phyloP scores from a whole-genome alignment of 148 eudicot genomes.

The Selenicereus undatus region DNA sequence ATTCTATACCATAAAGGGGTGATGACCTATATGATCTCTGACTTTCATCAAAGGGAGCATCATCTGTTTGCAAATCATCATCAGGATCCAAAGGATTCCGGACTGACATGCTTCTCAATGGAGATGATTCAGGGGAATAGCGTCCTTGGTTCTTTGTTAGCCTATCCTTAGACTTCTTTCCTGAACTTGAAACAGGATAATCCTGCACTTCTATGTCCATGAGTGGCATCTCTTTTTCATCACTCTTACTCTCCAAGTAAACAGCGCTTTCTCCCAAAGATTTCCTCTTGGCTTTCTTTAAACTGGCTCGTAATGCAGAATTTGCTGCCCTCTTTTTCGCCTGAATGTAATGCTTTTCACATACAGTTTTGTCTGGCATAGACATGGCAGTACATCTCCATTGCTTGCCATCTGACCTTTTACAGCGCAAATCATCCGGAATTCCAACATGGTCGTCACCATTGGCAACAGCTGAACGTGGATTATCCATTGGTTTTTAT shows the following conservation, averaged over 20 bases:
- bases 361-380: conserved; percentile 96
- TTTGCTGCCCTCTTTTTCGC: conserved; percentile 98
- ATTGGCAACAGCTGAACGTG: conserved; percentile 36
- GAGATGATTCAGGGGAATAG: conserved; percentile 56
- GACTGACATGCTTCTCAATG: conserved; percentile 31
- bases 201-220: conserved; percentile 39
- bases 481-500: conserved; percentile 44
- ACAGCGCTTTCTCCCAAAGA: conserved; percentile 52
- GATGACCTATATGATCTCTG: conserved; percentile 48
- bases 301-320: conserved; percentile 82
- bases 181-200: conserved; percentile 36
- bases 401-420: conserved; percentile 96
- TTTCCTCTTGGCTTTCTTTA: conserved; percentile 71
- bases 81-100: conserved; percentile 38
- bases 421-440: conserved; percentile 90
- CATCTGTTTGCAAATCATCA: conserved; percentile 53
- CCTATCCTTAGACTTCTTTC: conserved; percentile 46
- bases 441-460: conserved; percentile 70
- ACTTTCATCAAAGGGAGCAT: conserved; percentile 45
- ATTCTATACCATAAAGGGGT: conserved; percentile 43
- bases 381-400: conserved; percentile 99
- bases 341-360: conserved; percentile 96
- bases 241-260: conserved; percentile 76
- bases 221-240: conserved; percentile 60
- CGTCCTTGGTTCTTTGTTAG: conserved; percentile 33